A percentile compares a stretch with the other conserved stretches of the same genome.
Conservation (phyloP, 2,329 filamentous ascomycete genomes). For the Penicillium vulpinum region DNA sequence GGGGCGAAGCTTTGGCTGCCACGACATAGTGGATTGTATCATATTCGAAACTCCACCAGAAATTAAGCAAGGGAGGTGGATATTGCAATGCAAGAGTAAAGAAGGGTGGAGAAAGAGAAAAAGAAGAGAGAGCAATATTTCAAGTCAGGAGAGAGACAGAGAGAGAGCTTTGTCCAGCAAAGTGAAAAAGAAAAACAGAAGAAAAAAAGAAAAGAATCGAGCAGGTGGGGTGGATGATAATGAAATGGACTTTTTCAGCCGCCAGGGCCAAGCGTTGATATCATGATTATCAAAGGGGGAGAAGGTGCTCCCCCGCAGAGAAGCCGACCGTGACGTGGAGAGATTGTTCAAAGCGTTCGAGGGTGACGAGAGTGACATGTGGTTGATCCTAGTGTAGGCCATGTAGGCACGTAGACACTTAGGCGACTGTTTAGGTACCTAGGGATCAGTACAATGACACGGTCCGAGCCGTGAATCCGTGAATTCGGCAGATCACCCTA, state of each 20-base stretch:
- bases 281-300: constrained; percentile 9
- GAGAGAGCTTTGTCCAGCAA: constrained; percentile 10
- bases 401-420: background rate
- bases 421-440: background rate
- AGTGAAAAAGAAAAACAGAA: constrained; percentile 1
- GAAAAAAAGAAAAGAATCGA: constrained; percentile 10
- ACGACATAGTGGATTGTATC: constrained; percentile 38
- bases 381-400: background rate
- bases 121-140: background rate
- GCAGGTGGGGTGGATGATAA: constrained; percentile 24
- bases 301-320: constrained; percentile 26
- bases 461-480: constrained; percentile 31
- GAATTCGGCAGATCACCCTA: constrained; percentile 5
- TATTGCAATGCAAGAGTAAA: background rate
- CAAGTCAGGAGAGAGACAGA: constrained; percentile 2
- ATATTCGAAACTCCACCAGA: constrained; percentile 2
- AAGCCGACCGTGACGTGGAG: constrained; percentile 33
- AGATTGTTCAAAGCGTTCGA: constrained; percentile 21
- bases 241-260: constrained; percentile 5
- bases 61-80: constrained; percentile 1
- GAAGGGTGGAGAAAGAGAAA: constrained; percentile 2
- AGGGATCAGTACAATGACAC: constrained; percentile 17
- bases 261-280: constrained; percentile 19
- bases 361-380: background rate
- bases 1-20: constrained; percentile 41